These are phyloP conservation scores for Quercus lobata DNA, from an alignment of 331 rosid species.

Conservation along the genomic window DNA sequence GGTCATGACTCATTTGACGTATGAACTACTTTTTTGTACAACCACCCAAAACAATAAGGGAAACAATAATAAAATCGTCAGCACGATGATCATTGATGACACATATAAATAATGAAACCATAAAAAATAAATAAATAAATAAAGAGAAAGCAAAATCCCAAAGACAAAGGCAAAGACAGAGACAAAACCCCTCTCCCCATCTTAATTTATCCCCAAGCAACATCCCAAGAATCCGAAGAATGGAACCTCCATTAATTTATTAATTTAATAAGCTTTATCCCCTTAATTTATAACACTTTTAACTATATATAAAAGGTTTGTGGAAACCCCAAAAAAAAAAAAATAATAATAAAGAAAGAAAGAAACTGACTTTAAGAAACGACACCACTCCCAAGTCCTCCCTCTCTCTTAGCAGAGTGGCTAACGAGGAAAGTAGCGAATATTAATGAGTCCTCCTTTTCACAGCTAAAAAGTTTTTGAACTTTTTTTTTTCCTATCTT, in stretches of 20 bases:
- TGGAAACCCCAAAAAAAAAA: not conserved
- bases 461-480: not conserved
- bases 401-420: not conserved
- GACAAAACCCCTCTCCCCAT: not conserved
- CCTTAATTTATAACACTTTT: not conserved
- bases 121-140: not conserved
- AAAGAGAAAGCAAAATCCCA: not conserved
- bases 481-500: not conserved
- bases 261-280: not conserved
- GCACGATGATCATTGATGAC: too few relatives aligned
- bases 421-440: not conserved
- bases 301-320: too few relatives aligned
- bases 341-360: not conserved
- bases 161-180: not conserved
- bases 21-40: too few relatives aligned
- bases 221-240: not conserved
- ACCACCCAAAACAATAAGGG: too few relatives aligned
- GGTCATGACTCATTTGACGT: too few relatives aligned
- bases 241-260: not conserved
- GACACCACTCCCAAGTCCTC: not conserved
- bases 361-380: not conserved
- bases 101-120: not conserved
- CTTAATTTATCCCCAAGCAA: not conserved
- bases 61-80: too few relatives aligned
- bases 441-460: not conserved